Percentiles rank a stretch among this genome's conserved stretches.
Evolutionary conservation across 805 yeast species (phyloP).

Genomic region (Yamadazyma phyllophila): DNA sequence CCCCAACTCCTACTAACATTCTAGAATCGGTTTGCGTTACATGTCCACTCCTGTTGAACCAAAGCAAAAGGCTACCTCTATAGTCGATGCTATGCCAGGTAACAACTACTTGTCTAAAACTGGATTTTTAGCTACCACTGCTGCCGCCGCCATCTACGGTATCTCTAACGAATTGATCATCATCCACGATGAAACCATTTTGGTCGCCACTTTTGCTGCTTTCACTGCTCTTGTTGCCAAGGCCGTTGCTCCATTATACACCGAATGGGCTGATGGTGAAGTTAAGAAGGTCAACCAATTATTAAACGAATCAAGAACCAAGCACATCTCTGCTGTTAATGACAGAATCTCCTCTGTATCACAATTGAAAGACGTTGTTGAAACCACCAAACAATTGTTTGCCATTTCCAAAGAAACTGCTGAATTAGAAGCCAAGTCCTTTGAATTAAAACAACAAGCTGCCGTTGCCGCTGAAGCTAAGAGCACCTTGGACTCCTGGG

Average conservation of each 20-base stretch:
- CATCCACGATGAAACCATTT: constrained; percentile 89
- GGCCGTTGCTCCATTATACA: constrained; percentile 90
- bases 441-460: constrained; percentile 88
- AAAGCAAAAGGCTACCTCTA: constrained; percentile 83
- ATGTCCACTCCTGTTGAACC: constrained; percentile 77
- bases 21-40: constrained; percentile 60
- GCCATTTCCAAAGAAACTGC: constrained; percentile 97
- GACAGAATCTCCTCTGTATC: constrained; percentile 86
- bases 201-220: constrained; percentile 76
- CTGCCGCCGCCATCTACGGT: constrained; percentile 93
- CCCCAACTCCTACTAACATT: constrained; percentile 30
- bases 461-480: constrained; percentile 88
- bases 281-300: constrained; percentile 75
- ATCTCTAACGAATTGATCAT: constrained; percentile 91
- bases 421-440: constrained; percentile 89
- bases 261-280: constrained; percentile 89
- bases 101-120: constrained; percentile 84
- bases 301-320: constrained; percentile 82
- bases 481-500: constrained; percentile 97
- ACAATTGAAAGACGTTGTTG: constrained; percentile 86
- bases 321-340: constrained; percentile 91
- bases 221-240: constrained; percentile 76
- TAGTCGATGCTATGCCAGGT: constrained; percentile 93
- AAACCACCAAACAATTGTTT: constrained; percentile 87
- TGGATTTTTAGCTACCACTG: constrained; percentile 89